Evolutionary conservation across 176 grass and related monocot genomes (phyloP).

Genomic region (Zoysia pacifica): DNA sequence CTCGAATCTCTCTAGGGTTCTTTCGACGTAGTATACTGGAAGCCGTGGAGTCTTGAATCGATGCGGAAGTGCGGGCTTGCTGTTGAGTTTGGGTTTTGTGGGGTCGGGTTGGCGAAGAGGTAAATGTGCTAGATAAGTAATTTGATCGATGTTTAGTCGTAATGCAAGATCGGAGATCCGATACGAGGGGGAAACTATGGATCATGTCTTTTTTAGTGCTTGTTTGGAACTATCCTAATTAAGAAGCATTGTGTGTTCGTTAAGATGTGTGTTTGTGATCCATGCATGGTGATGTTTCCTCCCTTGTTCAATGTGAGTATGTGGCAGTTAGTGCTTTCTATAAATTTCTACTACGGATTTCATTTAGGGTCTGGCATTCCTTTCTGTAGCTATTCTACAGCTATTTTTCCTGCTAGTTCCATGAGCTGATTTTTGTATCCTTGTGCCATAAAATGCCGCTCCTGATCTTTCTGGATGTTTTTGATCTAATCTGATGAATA

Average conservation of each 20-base stretch:
- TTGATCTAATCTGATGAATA: slow-evolving; percentile 32
- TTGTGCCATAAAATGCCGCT: slow-evolving; percentile 5
- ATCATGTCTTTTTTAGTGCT: background rate
- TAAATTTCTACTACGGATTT: background rate
- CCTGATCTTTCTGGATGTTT: slow-evolving; percentile 8
- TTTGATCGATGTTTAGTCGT: background rate
- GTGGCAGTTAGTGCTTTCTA: background rate
- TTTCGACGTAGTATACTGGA: background rate
- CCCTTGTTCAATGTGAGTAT: background rate
- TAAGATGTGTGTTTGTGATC: background rate
- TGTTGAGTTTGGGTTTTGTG: slow-evolving; percentile 13
- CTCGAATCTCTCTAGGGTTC: background rate
- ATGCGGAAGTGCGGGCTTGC: background rate
- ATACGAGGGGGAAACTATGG: background rate
- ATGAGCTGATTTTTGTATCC: slow-evolving; percentile 11
- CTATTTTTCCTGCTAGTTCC: background rate
- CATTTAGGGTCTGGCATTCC: background rate
- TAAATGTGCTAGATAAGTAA: background rate
- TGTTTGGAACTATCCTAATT: background rate
- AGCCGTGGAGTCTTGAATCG: background rate
- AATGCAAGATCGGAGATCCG: background rate
- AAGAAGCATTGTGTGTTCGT: slow-evolving; percentile 1
- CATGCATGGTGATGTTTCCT: background rate
- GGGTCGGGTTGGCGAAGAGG: slow-evolving; percentile 9
- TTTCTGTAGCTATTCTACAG: background rate